A percentile compares a stretch with the other conserved stretches of the same genome.
phyloP scores from a whole-genome alignment of 768 basidiomycete species.

The Nidularia pulvinata region DNA sequence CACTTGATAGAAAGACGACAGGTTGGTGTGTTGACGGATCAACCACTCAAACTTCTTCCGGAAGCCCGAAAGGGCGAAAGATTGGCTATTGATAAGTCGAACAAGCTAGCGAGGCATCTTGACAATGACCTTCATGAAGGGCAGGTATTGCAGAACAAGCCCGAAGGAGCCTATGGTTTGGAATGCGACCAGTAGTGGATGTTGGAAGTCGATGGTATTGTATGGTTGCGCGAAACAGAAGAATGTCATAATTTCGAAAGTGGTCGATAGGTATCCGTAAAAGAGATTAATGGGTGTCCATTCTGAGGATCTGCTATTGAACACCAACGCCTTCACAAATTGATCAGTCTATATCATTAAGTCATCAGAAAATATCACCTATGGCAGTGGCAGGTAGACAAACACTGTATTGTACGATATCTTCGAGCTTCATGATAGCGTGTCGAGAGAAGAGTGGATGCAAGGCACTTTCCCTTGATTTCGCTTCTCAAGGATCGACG shows the following conservation, averaged over 20 bases:
- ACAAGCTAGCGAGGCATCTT: no score
- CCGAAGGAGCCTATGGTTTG: conserved; percentile 6
- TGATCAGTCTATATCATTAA: conserved; percentile 15
- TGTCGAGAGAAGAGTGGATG: conserved; percentile 29
- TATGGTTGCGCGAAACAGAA: conserved; percentile 26
- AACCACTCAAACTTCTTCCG: no score
- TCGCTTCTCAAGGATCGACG: conserved; percentile 18
- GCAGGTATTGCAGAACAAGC: conserved; percentile 1
- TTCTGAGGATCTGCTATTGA: no score
- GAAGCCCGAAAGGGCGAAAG: no score
- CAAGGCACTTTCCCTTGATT: conserved; percentile 21
- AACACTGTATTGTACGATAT: conserved; percentile 21
- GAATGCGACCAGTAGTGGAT: conserved; percentile 17
- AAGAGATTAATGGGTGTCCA: conserved; percentile 16
- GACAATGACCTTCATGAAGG: no score
- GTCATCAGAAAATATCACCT: not conserved
- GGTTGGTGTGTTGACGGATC: conserved; percentile 28
- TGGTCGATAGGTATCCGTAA: conserved; percentile 17
- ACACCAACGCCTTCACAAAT: conserved; percentile 12
- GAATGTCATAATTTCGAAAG: conserved; percentile 25
- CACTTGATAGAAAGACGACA: conserved; percentile 20
- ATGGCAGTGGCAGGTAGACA: not conserved
- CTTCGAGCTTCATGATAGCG: conserved; percentile 24
- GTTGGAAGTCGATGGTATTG: conserved; percentile 18
- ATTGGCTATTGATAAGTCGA: no score